Evolutionary conservation across 768 basidiomycete species (phyloP).

Genomic region (Suillus discolor): DNA sequence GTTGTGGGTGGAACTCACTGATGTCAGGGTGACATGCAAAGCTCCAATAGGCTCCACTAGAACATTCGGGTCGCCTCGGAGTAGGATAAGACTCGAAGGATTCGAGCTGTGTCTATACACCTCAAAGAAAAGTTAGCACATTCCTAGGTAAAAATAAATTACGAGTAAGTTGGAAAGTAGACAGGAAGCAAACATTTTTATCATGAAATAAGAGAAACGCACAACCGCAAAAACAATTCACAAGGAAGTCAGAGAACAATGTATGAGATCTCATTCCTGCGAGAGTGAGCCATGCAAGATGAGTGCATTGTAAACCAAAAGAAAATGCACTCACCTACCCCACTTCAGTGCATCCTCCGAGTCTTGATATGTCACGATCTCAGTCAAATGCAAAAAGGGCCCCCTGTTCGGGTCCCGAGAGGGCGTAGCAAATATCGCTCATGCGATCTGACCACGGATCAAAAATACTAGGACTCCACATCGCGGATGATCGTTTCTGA

Average conservation of each 20-base stretch:
- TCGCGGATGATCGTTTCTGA: neutral
- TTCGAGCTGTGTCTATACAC: neutral
- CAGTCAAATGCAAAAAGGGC: neutral
- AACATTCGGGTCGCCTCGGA: neutral
- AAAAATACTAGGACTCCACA: neutral
- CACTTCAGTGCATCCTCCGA: neutral
- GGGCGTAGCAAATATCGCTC: neutral
- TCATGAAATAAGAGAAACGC: neutral
- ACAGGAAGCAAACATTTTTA: neutral
- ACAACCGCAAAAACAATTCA: neutral
- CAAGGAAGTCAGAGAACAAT: neutral
- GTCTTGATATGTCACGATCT: neutral
- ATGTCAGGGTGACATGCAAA: neutral
- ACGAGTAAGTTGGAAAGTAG: neutral
- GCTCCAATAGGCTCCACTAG: neutral
- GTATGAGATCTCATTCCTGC: neutral
- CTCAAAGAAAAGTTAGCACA: neutral
- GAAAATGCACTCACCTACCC: neutral
- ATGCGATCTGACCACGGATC: neutral
- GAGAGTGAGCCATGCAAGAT: neutral
- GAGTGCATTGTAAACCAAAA: neutral
- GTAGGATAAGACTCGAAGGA: neutral
- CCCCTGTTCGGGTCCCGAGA: neutral
- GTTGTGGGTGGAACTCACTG: neutral
- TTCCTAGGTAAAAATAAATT: neutral